phyloP scores from a whole-genome alignment of 805 yeast genomes.

The Nematodospora valgi region DNA sequence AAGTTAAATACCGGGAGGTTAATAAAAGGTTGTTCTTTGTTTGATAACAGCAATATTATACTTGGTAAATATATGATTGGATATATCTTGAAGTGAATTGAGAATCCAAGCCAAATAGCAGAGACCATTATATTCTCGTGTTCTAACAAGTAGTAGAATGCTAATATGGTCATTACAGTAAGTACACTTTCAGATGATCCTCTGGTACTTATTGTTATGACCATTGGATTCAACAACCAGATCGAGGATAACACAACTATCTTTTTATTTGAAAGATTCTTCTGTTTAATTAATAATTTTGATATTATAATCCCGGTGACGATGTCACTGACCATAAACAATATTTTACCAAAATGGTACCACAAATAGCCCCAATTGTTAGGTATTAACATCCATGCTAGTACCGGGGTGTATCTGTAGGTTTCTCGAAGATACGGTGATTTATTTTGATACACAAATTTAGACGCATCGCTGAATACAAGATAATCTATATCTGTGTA shows the following conservation, averaged over 20 bases:
- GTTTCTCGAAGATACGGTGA: conserved; percentile 88
- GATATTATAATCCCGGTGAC: conserved; percentile 64
- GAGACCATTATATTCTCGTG: conserved; percentile 23
- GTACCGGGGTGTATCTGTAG: conserved; percentile 86
- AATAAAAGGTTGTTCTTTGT: conserved; percentile 18
- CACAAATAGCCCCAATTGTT: conserved; percentile 44
- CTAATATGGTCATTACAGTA: conserved; percentile 68
- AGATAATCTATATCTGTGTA: conserved; percentile 94
- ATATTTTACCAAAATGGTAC: conserved; percentile 68
- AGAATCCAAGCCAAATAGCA: conserved; percentile 59
- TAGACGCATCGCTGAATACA: conserved; percentile 92
- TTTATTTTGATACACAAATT: conserved; percentile 51
- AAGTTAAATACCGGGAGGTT: conserved; percentile 29
- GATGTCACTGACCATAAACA: conserved; percentile 77
- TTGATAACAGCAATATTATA: conserved; percentile 44
- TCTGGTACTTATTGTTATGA: conserved; percentile 83
- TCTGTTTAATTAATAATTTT: conserved; percentile 35
- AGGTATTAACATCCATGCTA: conserved; percentile 81
- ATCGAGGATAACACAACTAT: conserved; percentile 50
- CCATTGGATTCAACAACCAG: conserved; percentile 96
- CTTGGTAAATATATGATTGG: conserved; percentile 88
- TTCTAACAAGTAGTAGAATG: conserved; percentile 47
- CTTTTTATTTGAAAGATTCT: conserved; percentile 15
- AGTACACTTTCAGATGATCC: conserved; percentile 91
- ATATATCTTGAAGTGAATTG: conserved; percentile 88